A percentile compares a stretch with the other conserved stretches of the same genome.
These are phyloP conservation scores for Neurospora sublineolata DNA, from an alignment of 495 filamentous ascomycete genomes.

Conservation along the genomic window DNA sequence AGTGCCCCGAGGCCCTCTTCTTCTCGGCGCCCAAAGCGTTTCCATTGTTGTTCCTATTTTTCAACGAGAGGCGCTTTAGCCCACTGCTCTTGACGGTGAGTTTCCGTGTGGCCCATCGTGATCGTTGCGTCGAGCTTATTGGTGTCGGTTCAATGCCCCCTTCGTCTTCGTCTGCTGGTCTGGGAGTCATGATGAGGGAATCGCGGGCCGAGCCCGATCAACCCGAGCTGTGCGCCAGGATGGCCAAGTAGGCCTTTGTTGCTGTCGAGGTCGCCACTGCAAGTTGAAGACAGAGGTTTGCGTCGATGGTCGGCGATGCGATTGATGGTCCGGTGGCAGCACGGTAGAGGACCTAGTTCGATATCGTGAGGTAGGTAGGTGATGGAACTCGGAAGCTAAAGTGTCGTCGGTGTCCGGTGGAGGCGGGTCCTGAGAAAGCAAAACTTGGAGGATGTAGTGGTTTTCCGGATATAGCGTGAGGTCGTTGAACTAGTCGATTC, in stretches of 20 bases:
- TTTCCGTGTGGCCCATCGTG: conserved; percentile 91
- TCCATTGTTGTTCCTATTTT: conserved; percentile 61
- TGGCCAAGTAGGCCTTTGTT: conserved; percentile 25
- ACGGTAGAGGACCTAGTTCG: not conserved
- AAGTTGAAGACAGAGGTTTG: not conserved
- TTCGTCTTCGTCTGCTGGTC: conserved; percentile 29
- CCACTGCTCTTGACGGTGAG: conserved; percentile 58
- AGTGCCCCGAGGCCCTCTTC: conserved; percentile 57
- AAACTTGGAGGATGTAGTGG: not conserved
- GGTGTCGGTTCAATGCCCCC: conserved; percentile 19
- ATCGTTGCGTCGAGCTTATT: conserved; percentile 46
- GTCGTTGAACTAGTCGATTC: not conserved
- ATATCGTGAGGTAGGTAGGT: not conserved
- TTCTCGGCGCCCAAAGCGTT: conserved; percentile 49
- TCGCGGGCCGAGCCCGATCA: conserved; percentile 42
- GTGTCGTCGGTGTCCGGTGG: not conserved
- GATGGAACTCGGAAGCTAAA: not conserved
- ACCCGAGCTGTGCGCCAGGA: conserved; percentile 33
- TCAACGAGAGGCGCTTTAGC: conserved; percentile 75
- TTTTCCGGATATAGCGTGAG: not conserved
- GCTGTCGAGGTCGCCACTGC: conserved; percentile 14
- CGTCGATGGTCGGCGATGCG: not conserved
- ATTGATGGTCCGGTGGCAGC: not conserved
- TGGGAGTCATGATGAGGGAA: conserved; percentile 31
- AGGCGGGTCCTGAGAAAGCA: not conserved